phyloP scores from a whole-genome alignment of 208 protist genomes.

The Endotrypanum monterogeii region DNA sequence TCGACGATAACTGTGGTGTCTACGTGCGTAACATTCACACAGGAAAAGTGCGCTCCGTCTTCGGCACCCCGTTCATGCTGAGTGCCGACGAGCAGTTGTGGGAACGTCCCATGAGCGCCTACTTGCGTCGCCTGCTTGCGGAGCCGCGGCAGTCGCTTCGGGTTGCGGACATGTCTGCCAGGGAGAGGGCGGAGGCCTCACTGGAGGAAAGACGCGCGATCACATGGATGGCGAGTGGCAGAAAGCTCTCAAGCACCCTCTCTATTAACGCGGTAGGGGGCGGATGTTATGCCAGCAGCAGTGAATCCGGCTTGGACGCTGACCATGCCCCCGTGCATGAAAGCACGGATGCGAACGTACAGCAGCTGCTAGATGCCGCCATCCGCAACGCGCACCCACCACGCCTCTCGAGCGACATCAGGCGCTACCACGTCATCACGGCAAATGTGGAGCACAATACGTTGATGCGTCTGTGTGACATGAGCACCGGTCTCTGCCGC shows the following conservation, averaged over 20 bases:
- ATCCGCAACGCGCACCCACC: constrained; percentile 20
- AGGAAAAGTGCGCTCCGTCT: constrained; percentile 61
- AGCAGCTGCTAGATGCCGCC: constrained; percentile 16
- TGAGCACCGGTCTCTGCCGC: constrained; percentile 80
- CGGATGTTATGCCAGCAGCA: constrained; percentile 5
- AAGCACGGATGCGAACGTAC: neutral
- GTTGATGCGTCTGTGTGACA: constrained; percentile 95
- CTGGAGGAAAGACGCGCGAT: constrained; percentile 16
- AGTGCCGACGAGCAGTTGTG: constrained; percentile 78
- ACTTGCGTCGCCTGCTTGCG: constrained; percentile 53
- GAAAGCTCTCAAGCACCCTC: neutral
- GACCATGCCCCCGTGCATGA: neutral
- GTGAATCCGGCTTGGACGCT: neutral
- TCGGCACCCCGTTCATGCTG: constrained; percentile 66
- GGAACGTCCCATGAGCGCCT: constrained; percentile 63
- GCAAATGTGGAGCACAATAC: constrained; percentile 93
- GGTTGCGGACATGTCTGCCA: constrained; percentile 28
- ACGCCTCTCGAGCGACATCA: constrained; percentile 25
- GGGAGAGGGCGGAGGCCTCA: constrained; percentile 19
- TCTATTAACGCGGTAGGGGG: neutral
- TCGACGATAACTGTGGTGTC: constrained; percentile 95
- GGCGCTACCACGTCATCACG: constrained; percentile 18
- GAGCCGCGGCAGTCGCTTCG: constrained; percentile 50
- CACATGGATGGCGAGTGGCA: neutral
- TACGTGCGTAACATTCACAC: constrained; percentile 94